Evolutionary conservation across 2,329 filamentous ascomycete genomes (phyloP).

Genomic region (Golovinomyces cichoracearum): DNA sequence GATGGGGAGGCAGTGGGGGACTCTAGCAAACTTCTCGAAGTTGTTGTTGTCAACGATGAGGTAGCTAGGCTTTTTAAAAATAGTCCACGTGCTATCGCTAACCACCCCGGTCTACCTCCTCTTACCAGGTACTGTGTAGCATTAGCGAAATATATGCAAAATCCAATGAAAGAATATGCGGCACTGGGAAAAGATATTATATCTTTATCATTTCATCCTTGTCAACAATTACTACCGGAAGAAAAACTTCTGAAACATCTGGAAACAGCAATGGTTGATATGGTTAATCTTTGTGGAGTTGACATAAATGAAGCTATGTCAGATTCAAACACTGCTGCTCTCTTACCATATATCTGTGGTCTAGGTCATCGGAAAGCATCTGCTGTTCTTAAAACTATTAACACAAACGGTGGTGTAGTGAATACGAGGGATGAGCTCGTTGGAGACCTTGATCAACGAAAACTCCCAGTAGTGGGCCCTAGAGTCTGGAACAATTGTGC

Average conservation of each 20-base stretch:
- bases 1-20: constrained; percentile 53
- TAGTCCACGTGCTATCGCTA: constrained; percentile 49
- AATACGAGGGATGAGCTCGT: constrained; percentile 67
- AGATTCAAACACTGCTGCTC: constrained; percentile 57
- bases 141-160: constrained; percentile 75
- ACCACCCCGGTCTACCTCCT: constrained; percentile 57
- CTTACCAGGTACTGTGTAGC: constrained; percentile 74
- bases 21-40: constrained; percentile 54
- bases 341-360: constrained; percentile 75
- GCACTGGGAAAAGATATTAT: constrained; percentile 68
- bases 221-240: constrained; percentile 65
- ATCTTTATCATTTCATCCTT: constrained; percentile 68
- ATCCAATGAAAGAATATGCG: constrained; percentile 88
- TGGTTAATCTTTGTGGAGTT: constrained; percentile 89
- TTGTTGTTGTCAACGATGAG: constrained; percentile 85
- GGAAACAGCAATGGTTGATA: constrained; percentile 93
- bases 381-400: constrained; percentile 65
- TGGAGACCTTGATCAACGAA: constrained; percentile 58
- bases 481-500: constrained; percentile 93
- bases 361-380: constrained; percentile 79
- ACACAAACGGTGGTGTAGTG: constrained; percentile 67
- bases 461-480: constrained; percentile 56
- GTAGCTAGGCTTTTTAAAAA: constrained; percentile 91
- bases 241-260: constrained; percentile 69
- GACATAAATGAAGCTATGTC: constrained; percentile 78